A percentile compares a stretch with the other conserved stretches of the same genome.
Evolutionary conservation across 2,329 filamentous ascomycete species (phyloP).

Genomic region (Cucurbitaria berberidis): DNA sequence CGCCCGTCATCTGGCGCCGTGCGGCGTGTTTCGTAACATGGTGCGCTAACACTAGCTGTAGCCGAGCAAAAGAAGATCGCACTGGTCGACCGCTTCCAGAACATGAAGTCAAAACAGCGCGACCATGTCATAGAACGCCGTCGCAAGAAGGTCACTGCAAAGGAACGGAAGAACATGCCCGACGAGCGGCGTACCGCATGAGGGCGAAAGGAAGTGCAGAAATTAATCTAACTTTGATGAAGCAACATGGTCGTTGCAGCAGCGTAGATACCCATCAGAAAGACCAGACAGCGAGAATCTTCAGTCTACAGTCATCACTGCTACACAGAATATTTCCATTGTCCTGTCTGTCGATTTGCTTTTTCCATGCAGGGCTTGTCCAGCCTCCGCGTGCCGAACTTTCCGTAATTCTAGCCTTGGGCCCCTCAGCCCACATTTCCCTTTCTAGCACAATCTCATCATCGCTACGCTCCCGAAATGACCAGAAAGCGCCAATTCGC

Average conservation of each 20-base stretch:
- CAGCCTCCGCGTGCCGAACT: neutral
- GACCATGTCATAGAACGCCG: slow-evolving; percentile 84
- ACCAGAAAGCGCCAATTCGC: slow-evolving; percentile 17
- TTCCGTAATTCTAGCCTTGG: neutral
- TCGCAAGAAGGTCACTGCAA: slow-evolving; percentile 85
- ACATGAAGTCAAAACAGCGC: slow-evolving; percentile 84
- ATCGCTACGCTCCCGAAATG: slow-evolving; percentile 3
- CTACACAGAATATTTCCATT: no score
- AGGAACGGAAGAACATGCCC: slow-evolving; percentile 74
- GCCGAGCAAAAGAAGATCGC: slow-evolving; percentile 88
- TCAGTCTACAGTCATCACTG: no score
- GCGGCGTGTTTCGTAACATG: neutral
- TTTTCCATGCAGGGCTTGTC: neutral
- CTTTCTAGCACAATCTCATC: neutral
- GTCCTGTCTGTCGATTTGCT: neutral
- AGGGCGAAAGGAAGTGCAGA: slow-evolving; percentile 8
- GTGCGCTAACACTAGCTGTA: slow-evolving; percentile 26
- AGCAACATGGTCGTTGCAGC: neutral
- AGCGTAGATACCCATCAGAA: slow-evolving; percentile 11
- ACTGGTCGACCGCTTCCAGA: slow-evolving; percentile 77
- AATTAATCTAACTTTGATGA: neutral
- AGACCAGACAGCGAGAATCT: neutral
- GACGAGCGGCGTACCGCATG: slow-evolving; percentile 42
- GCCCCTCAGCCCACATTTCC: neutral
- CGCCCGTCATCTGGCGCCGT: neutral